Conservation (phyloP, 345 rosid species). For the Bruguiera gymnorhiza region DNA sequence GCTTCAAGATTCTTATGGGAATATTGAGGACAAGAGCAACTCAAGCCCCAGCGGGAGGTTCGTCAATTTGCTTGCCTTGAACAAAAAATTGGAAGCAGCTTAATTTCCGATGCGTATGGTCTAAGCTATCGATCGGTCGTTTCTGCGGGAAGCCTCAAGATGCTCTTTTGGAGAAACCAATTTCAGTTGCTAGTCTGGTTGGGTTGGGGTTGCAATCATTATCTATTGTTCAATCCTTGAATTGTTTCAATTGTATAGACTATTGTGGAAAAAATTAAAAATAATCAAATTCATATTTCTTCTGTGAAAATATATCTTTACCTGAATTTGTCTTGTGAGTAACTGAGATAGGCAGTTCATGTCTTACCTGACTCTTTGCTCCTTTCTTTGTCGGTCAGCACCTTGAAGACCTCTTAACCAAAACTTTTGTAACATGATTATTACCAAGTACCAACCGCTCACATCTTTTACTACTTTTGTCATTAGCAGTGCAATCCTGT, state of each 20-base stretch:
- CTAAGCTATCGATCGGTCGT: no score
- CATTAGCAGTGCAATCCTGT: no score
- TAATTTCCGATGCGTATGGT: neutral
- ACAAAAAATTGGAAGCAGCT: constrained; percentile 11
- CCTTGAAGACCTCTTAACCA: neutral
- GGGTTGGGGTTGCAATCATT: no score
- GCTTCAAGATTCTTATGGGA: no score
- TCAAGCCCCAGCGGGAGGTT: no score
- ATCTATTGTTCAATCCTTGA: no score
- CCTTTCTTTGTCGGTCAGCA: neutral
- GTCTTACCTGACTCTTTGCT: neutral
- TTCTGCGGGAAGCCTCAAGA: no score
- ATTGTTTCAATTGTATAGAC: neutral
- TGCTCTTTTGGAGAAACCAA: neutral
- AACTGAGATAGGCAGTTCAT: neutral
- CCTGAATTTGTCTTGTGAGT: neutral
- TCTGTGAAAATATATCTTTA: neutral
- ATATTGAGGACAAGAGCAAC: no score
- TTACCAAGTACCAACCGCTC: no score
- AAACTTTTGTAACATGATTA: no score
- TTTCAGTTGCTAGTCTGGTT: neutral
- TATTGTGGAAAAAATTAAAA: neutral
- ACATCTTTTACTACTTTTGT: no score
- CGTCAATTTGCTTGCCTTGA: neutral
- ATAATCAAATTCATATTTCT: neutral